phyloP scores from a whole-genome alignment of 805 yeast genomes.

The Wickerhamomyces hampshirensis region DNA sequence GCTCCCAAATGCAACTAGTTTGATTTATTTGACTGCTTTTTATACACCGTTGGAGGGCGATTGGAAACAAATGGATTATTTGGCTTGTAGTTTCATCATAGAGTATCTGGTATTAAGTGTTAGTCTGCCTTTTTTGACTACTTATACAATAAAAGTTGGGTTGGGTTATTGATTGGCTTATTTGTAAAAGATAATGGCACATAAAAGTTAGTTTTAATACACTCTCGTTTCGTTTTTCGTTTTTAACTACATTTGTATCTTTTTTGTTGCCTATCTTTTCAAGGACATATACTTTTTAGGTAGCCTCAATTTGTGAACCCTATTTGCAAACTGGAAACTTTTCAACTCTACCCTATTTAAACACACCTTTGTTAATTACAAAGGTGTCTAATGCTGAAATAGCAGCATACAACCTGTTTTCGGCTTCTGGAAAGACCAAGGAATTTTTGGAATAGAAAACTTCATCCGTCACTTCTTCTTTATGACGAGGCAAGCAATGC shows the following conservation, averaged over 20 bases:
- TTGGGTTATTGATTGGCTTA: slow-evolving; percentile 7
- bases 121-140: slow-evolving; percentile 22
- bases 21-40: slow-evolving; percentile 84
- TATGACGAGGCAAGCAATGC: slow-evolving; percentile 97
- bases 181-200: no score
- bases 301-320: no score
- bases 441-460: slow-evolving; percentile 83
- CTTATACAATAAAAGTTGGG: slow-evolving; percentile 10
- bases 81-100: slow-evolving; percentile 21
- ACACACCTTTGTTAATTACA: slow-evolving; percentile 77
- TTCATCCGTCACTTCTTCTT: slow-evolving; percentile 90
- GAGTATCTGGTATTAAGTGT: slow-evolving; percentile 21
- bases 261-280: no score
- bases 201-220: no score
- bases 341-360: no score
- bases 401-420: slow-evolving; percentile 93
- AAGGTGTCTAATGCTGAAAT: slow-evolving; percentile 90
- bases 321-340: no score
- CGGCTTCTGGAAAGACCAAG: slow-evolving; percentile 92
- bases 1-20: slow-evolving; percentile 84
- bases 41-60: slow-evolving; percentile 51
- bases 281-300: no score
- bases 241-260: no score
- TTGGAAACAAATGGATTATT: slow-evolving; percentile 12
- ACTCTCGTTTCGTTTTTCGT: no score